Evolutionary conservation across 352 stramenopile species (phyloP), one percentile per base, ranked within the genome.

Genomic region (Blastocystis sp.): DNA sequence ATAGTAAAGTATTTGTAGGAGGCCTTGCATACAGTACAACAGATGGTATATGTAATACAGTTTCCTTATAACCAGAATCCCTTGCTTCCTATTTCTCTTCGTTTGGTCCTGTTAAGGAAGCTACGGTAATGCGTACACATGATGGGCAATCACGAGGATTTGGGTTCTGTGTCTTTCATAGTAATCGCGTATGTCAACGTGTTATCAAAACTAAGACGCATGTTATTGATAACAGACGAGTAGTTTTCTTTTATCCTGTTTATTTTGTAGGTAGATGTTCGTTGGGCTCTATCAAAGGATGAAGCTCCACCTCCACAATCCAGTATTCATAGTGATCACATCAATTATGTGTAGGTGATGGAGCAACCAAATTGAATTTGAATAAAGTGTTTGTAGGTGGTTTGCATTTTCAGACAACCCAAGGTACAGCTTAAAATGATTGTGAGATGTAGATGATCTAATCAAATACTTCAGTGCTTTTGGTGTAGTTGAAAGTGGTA

Each of bases 161-260:
- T 52, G 73, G 73, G 0, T 85, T 85, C 27, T 66, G 54, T 21
- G 39, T 69, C n/a, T 85, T 85, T 85, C 29, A 85, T 19, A 71
- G 27, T 85, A 32, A 19, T 71, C 16, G 11, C 11, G 73, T 85
- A 56, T 66, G 16, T 67, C 21, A 67, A 54, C 24, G 14, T 14
- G 73, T 85, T 19, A 24, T 85, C 24, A 85, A 69, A 7, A 66
- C 32, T 9, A 74, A 67, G 67, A 51, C 24, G 1, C 73, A 85
- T 85, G n/a, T 85, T 74, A 85, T 85, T 54, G 73, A 85, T 85
- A 71, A 71, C 32, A 66, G 73, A 1, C 5, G 73, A 85, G 73
- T 85, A 85, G 21, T n/a, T 27, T 24, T 5, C 29, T 56, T 74
- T 73, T n/a, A 0, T 0, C 14, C 52, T 32, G 0, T 32, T 37